Evolutionary conservation across 345 rosid species (phyloP).

Genomic region (Eucalyptus sp.): DNA sequence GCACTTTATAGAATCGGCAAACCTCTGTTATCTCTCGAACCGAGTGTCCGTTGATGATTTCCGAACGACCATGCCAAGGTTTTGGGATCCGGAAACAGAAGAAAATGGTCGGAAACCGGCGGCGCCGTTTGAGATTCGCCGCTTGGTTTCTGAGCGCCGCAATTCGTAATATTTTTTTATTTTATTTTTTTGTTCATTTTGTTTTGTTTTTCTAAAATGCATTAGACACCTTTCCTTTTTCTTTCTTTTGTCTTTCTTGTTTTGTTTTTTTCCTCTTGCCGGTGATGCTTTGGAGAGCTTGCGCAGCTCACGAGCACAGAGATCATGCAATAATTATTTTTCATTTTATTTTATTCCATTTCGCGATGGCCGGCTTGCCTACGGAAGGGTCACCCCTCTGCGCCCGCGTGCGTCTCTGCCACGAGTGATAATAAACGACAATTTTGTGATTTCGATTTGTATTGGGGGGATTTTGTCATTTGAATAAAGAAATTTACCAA

Average conservation of each 20-base stretch:
- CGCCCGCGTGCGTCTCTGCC: background rate
- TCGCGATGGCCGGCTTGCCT: background rate
- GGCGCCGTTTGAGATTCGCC: background rate
- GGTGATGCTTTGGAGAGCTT: background rate
- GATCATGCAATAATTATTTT: background rate
- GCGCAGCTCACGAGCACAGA: background rate
- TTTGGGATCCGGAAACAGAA: background rate
- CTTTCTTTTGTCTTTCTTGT: background rate
- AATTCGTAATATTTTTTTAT: background rate
- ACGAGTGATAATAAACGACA: background rate
- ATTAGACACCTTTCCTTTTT: background rate
- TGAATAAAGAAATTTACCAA: background rate
- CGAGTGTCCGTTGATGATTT: background rate
- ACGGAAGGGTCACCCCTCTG: background rate
- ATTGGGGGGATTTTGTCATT: background rate
- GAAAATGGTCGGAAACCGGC: background rate
- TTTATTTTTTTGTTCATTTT: background rate
- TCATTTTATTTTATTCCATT: background rate
- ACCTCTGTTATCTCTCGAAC: background rate
- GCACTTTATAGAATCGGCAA: background rate
- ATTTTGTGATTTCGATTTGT: background rate
- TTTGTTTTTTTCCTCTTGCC: background rate
- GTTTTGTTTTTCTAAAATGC: background rate
- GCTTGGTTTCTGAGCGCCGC: background rate
- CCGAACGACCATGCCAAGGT: background rate